A percentile compares a stretch with the other conserved stretches of the same genome.
Conservation (phyloP, 768 basidiomycete genomes). For the Mycena filopes region DNA sequence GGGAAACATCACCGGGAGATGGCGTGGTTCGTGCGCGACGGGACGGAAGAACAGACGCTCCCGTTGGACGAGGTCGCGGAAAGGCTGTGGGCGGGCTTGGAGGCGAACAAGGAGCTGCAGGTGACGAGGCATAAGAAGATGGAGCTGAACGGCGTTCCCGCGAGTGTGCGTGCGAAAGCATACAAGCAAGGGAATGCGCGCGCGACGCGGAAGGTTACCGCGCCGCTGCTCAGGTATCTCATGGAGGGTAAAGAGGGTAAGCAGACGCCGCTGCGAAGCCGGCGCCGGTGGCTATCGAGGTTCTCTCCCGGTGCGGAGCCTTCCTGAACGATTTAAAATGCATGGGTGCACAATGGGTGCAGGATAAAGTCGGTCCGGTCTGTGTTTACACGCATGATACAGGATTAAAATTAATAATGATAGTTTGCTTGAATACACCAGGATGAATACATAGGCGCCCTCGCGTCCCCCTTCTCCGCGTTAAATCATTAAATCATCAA, state of each 20-base stretch:
- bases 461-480: no score
- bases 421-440: background rate
- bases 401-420: background rate
- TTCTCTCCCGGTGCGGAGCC: background rate
- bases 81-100: conserved; percentile 68
- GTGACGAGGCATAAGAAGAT: conserved; percentile 63
- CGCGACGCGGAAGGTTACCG: conserved; percentile 73
- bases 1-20: conserved; percentile 75
- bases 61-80: conserved; percentile 55
- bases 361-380: background rate
- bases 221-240: conserved; percentile 71
- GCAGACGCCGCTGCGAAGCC: no score
- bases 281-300: no score
- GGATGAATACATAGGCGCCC: no score
- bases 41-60: conserved; percentile 35
- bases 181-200: conserved; percentile 75
- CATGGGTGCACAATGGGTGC: background rate
- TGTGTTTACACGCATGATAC: background rate
- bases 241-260: no score
- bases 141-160: conserved; percentile 39
- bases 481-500: no score
- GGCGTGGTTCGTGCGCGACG: conserved; percentile 69
- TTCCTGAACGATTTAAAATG: background rate
- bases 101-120: conserved; percentile 61
- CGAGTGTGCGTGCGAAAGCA: conserved; percentile 53